Evolutionary conservation across 805 yeast genomes (phyloP).

Genomic region (Candida silvatica): DNA sequence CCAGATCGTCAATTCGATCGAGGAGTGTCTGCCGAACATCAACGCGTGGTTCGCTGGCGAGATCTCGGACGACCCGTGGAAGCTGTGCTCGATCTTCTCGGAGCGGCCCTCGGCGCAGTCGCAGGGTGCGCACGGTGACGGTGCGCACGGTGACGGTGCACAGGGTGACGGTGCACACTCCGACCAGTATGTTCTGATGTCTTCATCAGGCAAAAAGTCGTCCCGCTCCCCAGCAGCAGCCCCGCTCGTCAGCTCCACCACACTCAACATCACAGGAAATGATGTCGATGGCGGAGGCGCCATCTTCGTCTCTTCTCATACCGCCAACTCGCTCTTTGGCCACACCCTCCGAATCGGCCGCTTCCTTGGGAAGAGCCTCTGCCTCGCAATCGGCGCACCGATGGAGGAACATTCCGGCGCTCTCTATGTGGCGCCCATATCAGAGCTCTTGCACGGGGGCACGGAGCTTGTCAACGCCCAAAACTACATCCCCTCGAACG

Average conservation of each 20-base stretch:
- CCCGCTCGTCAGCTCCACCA: too few relatives aligned
- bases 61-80: constrained; percentile 20
- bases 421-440: constrained; percentile 34
- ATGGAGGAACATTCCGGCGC: constrained; percentile 35
- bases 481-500: background rate
- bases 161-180: background rate
- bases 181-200: too few relatives aligned
- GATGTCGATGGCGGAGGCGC: too few relatives aligned
- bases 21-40: constrained; percentile 29
- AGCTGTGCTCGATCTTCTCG: constrained; percentile 5
- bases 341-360: constrained; percentile 32
- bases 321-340: constrained; percentile 37
- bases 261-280: too few relatives aligned
- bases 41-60: constrained; percentile 32
- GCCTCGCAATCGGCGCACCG: constrained; percentile 45
- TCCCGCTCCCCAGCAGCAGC: too few relatives aligned
- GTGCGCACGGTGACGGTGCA: too few relatives aligned
- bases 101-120: too few relatives aligned
- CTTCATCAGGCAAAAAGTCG: too few relatives aligned
- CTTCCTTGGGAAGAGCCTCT: constrained; percentile 26
- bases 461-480: background rate
- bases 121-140: too few relatives aligned
- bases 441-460: constrained; percentile 13
- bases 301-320: constrained; percentile 6
- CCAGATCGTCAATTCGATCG: constrained; percentile 33